Evolutionary conservation across 257 asterid species (phyloP).

Genomic region (Ehretia macrophylla): DNA sequence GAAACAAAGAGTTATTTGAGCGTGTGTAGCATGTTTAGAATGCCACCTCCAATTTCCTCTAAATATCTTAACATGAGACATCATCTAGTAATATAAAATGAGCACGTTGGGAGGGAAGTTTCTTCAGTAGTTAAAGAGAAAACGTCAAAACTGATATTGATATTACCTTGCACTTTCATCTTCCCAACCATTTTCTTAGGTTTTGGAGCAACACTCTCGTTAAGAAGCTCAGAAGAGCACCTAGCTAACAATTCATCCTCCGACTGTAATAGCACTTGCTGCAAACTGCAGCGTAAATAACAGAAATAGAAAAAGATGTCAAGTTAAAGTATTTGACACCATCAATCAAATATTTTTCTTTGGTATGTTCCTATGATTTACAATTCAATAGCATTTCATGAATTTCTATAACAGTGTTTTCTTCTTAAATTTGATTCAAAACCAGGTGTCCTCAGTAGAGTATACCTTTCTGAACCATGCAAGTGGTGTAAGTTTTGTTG

Average conservation of each 20-base stretch:
- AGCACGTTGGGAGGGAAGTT: constrained; percentile 5
- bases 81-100: constrained; percentile 1
- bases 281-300: constrained; percentile 32
- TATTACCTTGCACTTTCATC: constrained; percentile 49
- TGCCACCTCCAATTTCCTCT: no score
- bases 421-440: no score
- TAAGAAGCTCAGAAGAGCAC: constrained; percentile 36
- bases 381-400: no score
- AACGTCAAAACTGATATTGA: neutral
- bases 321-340: no score
- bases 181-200: constrained; percentile 51
- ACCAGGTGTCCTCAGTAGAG: no score
- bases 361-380: no score
- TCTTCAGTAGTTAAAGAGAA: constrained; percentile 4
- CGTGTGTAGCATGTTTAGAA: constrained; percentile 1
- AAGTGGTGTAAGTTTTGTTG: no score
- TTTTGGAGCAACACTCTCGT: constrained; percentile 36
- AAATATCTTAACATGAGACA: no score
- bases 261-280: constrained; percentile 41
- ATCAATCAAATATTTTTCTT: neutral
- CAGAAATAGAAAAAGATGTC: neutral
- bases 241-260: constrained; percentile 46
- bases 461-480: no score
- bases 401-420: no score
- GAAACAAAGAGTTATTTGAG: constrained; percentile 10